Conservation (phyloP, 306 rosid species). For the Fragaria vesca region DNA sequence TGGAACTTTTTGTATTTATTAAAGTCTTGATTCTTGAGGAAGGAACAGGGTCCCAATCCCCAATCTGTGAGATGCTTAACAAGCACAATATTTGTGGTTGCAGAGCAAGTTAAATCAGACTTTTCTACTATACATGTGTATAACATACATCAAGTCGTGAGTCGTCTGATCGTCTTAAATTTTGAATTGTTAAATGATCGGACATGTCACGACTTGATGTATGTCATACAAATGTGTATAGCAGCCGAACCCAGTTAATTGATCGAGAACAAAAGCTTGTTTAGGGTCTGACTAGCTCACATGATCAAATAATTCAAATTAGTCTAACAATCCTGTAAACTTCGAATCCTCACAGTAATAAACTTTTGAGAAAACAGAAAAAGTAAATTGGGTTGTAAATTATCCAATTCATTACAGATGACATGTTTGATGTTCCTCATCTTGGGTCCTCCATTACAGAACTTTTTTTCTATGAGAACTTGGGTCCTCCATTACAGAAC, state of each 20-base stretch:
- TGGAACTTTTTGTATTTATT: background rate
- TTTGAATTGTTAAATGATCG: no score
- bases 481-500: conserved; percentile 38
- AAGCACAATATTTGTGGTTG: no score
- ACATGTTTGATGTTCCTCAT: background rate
- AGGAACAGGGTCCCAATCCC: background rate
- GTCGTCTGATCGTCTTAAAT: no score
- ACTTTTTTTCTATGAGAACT: background rate
- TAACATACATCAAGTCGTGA: no score
- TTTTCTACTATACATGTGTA: no score
- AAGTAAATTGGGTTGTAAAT: background rate
- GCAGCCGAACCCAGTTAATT: no score
- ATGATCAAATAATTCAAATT: background rate
- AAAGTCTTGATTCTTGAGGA: background rate
- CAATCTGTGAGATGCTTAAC: background rate
- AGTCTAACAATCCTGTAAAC: background rate
- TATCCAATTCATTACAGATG: background rate
- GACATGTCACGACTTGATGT: no score
- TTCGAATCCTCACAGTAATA: no score
- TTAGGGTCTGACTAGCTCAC: background rate
- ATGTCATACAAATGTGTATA: no score
- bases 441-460: conserved; percentile 36
- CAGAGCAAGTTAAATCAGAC: no score
- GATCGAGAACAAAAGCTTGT: background rate
- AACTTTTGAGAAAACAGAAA: background rate